A percentile compares a stretch with the other conserved stretches of the same genome.
Evolutionary conservation across 1,139 yeast genomes (phyloP).

Genomic region (Suhomyces terraborum): DNA sequence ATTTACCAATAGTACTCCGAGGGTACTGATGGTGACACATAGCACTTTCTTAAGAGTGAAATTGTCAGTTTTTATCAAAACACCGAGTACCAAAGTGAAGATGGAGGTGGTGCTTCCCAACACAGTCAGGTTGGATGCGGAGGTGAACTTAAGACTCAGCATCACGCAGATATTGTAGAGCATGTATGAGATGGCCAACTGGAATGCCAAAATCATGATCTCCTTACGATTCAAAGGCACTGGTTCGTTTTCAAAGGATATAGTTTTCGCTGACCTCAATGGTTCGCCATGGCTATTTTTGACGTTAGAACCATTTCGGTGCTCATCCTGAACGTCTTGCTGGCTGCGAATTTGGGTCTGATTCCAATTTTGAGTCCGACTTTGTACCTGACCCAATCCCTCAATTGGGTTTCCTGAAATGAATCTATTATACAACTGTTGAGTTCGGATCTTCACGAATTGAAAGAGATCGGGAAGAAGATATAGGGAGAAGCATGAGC

Average conservation of each 20-base stretch:
- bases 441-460: background rate
- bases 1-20: slow-evolving; percentile 53
- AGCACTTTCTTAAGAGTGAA: slow-evolving; percentile 44
- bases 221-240: slow-evolving; percentile 25
- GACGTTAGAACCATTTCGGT: too few relatives aligned
- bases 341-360: too few relatives aligned
- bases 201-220: slow-evolving; percentile 37
- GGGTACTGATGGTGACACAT: slow-evolving; percentile 47
- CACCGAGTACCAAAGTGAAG: slow-evolving; percentile 51
- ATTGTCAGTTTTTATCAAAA: slow-evolving; percentile 39
- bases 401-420: background rate
- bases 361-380: too few relatives aligned
- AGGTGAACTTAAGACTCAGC: slow-evolving; percentile 47
- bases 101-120: slow-evolving; percentile 54
- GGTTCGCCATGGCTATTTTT: too few relatives aligned
- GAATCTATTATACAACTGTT: too few relatives aligned
- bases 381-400: background rate
- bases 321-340: too few relatives aligned
- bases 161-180: slow-evolving; percentile 43
- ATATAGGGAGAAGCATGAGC: slow-evolving; percentile 47
- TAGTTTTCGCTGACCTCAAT: background rate
- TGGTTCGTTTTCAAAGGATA: background rate
- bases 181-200: slow-evolving; percentile 46
- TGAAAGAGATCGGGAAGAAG: slow-evolving; percentile 40
- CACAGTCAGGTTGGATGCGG: slow-evolving; percentile 56